These are phyloP conservation scores for Suillus subluteus DNA, from an alignment of 768 basidiomycete species.

Conservation along the genomic window DNA sequence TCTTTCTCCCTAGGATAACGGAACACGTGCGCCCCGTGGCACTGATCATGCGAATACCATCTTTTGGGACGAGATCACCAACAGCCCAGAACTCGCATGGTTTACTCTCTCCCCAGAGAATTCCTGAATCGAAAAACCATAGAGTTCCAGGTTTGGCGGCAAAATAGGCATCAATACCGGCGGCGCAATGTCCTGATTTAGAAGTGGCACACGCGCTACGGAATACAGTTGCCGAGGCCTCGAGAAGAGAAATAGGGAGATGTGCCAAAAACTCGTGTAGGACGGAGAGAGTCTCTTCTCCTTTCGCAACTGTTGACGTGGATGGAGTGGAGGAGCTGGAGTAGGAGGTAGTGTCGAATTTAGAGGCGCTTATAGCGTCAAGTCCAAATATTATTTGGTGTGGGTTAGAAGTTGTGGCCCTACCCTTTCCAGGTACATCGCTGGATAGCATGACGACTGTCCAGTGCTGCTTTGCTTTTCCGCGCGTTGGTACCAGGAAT, in stretches of 20 bases:
- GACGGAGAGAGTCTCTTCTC: slow-evolving; percentile 50
- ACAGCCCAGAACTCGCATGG: slow-evolving; percentile 80
- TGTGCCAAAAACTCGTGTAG: slow-evolving; percentile 56
- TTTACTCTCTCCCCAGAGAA: slow-evolving; percentile 76
- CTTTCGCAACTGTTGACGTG: slow-evolving; percentile 46
- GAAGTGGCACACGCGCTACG: slow-evolving; percentile 51
- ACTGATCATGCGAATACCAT: slow-evolving; percentile 57
- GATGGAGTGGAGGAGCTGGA: slow-evolving; percentile 30
- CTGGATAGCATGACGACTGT: slow-evolving; percentile 65
- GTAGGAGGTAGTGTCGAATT: slow-evolving; percentile 49
- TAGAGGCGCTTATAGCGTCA: slow-evolving; percentile 55
- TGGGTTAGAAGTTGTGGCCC: slow-evolving; percentile 38
- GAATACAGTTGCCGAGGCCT: slow-evolving; percentile 57
- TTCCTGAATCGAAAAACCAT: slow-evolving; percentile 70
- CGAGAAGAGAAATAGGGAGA: slow-evolving; percentile 47
- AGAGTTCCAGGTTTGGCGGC: slow-evolving; percentile 72
- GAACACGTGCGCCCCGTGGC: slow-evolving; percentile 72
- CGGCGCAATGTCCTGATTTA: slow-evolving; percentile 45
- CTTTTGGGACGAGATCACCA: slow-evolving; percentile 55
- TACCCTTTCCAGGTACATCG: slow-evolving; percentile 53
- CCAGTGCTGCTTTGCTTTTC: slow-evolving; percentile 74
- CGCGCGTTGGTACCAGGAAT: slow-evolving; percentile 76
- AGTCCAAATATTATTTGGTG: slow-evolving; percentile 73
- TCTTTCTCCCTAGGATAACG: slow-evolving; percentile 52
- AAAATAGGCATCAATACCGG: slow-evolving; percentile 71